phyloP scores from a whole-genome alignment of 2,329 filamentous ascomycete genomes.

The Ophiostoma australiae region DNA sequence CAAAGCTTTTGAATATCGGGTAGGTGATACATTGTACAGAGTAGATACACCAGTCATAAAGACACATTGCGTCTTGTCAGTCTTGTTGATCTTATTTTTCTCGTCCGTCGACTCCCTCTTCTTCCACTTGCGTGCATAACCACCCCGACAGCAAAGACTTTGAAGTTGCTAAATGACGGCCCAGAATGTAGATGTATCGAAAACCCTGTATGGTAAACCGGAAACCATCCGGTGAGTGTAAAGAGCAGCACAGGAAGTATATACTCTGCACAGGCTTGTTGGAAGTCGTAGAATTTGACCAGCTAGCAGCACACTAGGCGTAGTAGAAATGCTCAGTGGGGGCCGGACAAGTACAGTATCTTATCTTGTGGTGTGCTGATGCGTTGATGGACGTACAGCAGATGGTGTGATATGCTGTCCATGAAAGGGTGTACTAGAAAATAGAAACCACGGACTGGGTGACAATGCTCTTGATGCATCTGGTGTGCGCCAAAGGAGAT shows the following conservation, averaged over 20 bases:
- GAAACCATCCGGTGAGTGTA: neutral
- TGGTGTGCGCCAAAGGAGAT: too few species aligned
- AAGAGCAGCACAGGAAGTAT: too few species aligned
- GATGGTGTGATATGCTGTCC: neutral
- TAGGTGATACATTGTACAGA: too few species aligned
- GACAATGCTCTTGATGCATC: too few species aligned
- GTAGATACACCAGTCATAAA: neutral
- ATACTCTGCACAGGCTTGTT: too few species aligned
- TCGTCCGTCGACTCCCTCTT: neutral
- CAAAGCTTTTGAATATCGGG: neutral
- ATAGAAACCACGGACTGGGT: too few species aligned
- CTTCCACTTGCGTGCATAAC: neutral
- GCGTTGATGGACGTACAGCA: neutral
- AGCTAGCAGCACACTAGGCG: neutral
- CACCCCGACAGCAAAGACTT: neutral
- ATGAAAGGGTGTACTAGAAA: too few species aligned
- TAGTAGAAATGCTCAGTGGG: neutral
- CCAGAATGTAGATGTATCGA: neutral
- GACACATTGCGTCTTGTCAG: neutral
- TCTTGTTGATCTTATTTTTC: too few species aligned
- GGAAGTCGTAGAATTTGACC: too few species aligned
- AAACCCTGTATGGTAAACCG: neutral
- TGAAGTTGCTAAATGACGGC: neutral
- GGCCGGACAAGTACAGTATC: neutral
- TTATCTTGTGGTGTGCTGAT: neutral